phyloP scores from a whole-genome alignment of 179 eudicot species.

The Amaranthus tricolor region DNA sequence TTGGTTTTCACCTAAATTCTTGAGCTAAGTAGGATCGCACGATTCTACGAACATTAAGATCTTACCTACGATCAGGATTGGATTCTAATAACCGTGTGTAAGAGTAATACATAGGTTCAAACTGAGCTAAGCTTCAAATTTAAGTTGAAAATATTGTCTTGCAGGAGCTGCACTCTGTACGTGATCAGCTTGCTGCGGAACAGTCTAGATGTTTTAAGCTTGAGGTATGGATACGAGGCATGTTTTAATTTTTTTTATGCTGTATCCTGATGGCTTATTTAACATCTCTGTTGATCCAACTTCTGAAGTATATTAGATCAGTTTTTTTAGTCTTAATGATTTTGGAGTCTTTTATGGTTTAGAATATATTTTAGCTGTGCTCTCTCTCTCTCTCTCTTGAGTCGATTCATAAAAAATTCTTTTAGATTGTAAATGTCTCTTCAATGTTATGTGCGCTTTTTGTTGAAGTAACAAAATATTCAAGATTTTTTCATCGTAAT shows the following conservation, averaged over 20 bases:
- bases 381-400: too few species aligned
- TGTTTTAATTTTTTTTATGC: background rate
- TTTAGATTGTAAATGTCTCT: background rate
- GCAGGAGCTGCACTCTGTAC: constrained; percentile 97
- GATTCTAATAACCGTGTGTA: background rate
- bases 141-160: constrained; percentile 19
- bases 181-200: constrained; percentile 93
- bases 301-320: too few species aligned
- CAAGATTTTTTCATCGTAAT: background rate
- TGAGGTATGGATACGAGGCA: constrained; percentile 53
- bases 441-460: background rate
- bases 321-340: too few species aligned
- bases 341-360: background rate
- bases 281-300: too few species aligned
- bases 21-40: too few species aligned
- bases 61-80: too few species aligned
- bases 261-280: background rate
- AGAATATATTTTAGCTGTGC: background rate
- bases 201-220: constrained; percentile 97
- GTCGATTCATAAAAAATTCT: too few species aligned
- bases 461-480: background rate
- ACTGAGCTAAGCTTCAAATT: background rate
- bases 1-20: too few species aligned
- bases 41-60: too few species aligned
- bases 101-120: background rate